phyloP scores from a whole-genome alignment of 129 eudicot genomes.

The Ambrosia trifida region DNA sequence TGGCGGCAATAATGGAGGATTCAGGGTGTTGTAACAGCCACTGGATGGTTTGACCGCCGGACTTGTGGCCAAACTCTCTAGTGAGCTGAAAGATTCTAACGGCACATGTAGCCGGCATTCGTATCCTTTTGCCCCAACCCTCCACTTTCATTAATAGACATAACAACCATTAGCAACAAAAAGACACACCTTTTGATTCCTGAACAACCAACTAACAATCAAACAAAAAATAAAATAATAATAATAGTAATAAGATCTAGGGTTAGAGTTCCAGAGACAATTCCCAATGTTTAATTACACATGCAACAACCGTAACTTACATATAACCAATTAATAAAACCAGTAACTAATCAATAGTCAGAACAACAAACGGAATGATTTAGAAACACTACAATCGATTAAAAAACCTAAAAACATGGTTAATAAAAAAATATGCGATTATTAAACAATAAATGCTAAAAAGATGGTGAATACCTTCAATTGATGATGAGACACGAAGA shows the following conservation, averaged over 20 bases:
- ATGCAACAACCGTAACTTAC: constrained; percentile 6
- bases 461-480: not conserved
- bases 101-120: too few relatives aligned
- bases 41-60: too few relatives aligned
- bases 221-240: not conserved
- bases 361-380: not conserved
- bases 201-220: too few relatives aligned
- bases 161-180: too few relatives aligned
- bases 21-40: too few relatives aligned
- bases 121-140: too few relatives aligned
- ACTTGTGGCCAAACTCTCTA: too few relatives aligned
- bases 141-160: too few relatives aligned
- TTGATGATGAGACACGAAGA: not conserved
- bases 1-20: too few relatives aligned
- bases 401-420: not conserved
- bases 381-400: not conserved
- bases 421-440: not conserved
- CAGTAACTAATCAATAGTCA: not conserved
- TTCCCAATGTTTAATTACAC: not conserved
- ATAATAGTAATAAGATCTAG: constrained; percentile 1
- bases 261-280: not conserved
- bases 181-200: too few relatives aligned
- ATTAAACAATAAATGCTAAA: not conserved
- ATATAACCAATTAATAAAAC: not conserved
- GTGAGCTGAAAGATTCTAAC: too few relatives aligned